phyloP scores from a whole-genome alignment of 352 stramenopile genomes.

The Pythium dissimile region DNA sequence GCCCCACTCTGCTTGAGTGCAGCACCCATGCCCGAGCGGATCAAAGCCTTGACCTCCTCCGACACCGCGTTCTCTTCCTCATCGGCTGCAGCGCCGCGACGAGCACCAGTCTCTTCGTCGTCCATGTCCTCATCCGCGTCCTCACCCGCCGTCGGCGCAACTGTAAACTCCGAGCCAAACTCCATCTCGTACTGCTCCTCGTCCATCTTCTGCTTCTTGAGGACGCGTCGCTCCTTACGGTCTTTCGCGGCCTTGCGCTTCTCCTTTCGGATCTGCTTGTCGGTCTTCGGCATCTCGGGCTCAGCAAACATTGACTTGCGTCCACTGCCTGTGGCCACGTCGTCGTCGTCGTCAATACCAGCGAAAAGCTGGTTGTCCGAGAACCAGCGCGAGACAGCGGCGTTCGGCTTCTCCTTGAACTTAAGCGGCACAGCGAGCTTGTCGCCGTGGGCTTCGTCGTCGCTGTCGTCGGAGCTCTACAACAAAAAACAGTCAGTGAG shows the following conservation, averaged over 20 bases:
- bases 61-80: conserved; percentile 21
- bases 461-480: conserved; percentile 78
- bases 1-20: conserved; percentile 24
- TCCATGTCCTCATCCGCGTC: conserved; percentile 52
- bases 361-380: conserved; percentile 84
- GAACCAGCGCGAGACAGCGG: conserved; percentile 80
- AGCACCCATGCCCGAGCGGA: conserved; percentile 83
- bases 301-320: conserved; percentile 26
- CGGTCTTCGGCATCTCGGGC: conserved; percentile 95
- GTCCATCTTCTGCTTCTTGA: conserved; percentile 81
- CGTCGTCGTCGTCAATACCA: conserved; percentile 52
- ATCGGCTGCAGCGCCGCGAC: background rate
- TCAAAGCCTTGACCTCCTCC: conserved; percentile 76
- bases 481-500: conserved; percentile 7
- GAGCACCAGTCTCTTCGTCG: conserved; percentile 19
- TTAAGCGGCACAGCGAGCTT: conserved; percentile 72
- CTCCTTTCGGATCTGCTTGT: conserved; percentile 97
- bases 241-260: conserved; percentile 95
- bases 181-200: conserved; percentile 83
- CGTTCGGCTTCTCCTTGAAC: conserved; percentile 73
- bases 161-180: conserved; percentile 68
- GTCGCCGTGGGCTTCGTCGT: conserved; percentile 29
- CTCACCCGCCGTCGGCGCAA: conserved; percentile 26
- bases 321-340: conserved; percentile 12
- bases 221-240: conserved; percentile 80